Evolutionary conservation across 2,329 filamentous ascomycete species (phyloP).

Genomic region (Fusarium subtropicale): DNA sequence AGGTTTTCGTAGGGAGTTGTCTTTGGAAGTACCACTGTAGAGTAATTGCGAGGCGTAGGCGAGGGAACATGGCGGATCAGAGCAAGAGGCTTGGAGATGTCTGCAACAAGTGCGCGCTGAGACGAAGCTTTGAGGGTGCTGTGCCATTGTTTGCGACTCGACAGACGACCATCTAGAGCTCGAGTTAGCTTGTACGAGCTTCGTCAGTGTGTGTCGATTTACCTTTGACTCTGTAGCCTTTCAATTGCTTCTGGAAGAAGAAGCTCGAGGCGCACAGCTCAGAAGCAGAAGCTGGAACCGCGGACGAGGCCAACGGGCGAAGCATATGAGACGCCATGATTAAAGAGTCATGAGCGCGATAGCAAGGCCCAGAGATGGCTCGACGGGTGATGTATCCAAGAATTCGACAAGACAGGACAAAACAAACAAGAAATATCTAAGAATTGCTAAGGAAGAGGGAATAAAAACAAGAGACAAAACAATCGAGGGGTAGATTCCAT

Average conservation of each 20-base stretch:
- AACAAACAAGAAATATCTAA: background rate
- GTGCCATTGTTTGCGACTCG: conserved; percentile 55
- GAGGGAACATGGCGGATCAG: conserved; percentile 55
- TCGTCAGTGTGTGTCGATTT: conserved; percentile 2
- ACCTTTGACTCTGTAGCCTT: conserved; percentile 40
- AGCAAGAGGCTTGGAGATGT: conserved; percentile 50
- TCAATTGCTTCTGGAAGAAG: conserved; percentile 42
- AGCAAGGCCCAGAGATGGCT: conserved; percentile 29
- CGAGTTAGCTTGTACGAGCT: conserved; percentile 21
- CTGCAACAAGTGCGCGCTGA: conserved; percentile 46
- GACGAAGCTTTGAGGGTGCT: conserved; percentile 48
- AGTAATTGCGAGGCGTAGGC: conserved; percentile 51
- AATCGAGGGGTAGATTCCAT: conserved; percentile 29
- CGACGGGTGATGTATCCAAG: conserved; percentile 19
- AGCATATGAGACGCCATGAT: conserved; percentile 53
- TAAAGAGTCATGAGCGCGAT: conserved; percentile 45
- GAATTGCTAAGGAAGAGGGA: conserved; percentile 5
- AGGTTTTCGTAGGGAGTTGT: conserved; percentile 76
- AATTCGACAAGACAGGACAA: conserved; percentile 10
- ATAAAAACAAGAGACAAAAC: conserved; percentile 21
- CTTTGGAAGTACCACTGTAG: conserved; percentile 55
- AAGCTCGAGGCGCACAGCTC: conserved; percentile 49
- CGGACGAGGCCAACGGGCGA: conserved; percentile 48
- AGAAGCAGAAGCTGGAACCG: conserved; percentile 42
- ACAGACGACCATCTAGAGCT: conserved; percentile 24